Evolutionary conservation across 2,329 filamentous ascomycete species (phyloP), one percentile per base, ranked within the genome.

Genomic region (Aspergillus sojae): DNA sequence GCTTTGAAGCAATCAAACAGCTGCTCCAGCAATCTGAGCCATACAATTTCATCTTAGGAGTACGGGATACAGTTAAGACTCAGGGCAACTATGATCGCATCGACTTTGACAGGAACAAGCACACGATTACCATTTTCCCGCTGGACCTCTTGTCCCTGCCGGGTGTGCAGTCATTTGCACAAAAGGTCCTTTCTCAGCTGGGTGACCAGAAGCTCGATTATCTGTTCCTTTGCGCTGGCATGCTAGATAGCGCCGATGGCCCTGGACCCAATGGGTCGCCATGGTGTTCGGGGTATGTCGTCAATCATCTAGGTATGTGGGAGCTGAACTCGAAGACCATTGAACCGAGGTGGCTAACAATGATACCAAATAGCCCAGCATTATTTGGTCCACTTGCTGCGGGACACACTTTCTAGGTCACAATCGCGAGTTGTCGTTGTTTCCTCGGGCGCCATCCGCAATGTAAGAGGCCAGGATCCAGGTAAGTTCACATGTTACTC

Each of bases 1-100:
- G 70, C 43, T 72, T 72, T n/a, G 70, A 72, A 65, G 60, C 62
- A 19, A 60, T 72, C 34, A 72, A 72, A 39, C 70, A 72, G 41
- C 43, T 72, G 12, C 65, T 72, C 7, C 61, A 70, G 43, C 58
- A 69, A 16, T 46, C 64, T 14, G 62, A 70, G 59, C 66, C 70
- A 1, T 68, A 72, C 54, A 67, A 62, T 23, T 72, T 72, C 43
- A 70, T 72, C 12, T 55, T 72, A 4, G 70, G 70, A 10, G 70
- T 58, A 11, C 69, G 71, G 28, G 67, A 70, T 28, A 66, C 65
- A 3, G 12, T 3, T 5, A 50, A 14, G 14, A 9, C 46, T 10
- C 46, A 28, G 5, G 23, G 1, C 14, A 6, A 19, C 5, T 50
- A 50, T 30, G 11, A 28, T 19, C 4, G 23, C 14, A 23, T 50